Conservation (phyloP, 192 early-diverging fungal genomes). For the Coemansia aciculifera region DNA sequence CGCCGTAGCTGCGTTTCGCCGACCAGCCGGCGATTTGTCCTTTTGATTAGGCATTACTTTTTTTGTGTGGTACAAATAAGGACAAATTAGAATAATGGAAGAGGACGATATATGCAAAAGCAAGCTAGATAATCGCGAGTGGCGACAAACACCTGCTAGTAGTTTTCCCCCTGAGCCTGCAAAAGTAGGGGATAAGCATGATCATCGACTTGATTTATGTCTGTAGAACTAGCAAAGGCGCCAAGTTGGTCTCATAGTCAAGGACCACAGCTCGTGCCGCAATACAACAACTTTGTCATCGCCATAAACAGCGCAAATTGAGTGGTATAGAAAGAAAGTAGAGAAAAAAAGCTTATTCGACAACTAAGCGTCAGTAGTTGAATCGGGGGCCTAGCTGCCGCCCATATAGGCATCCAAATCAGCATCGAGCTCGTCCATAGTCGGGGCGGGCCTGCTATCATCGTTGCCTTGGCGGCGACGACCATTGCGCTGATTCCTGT, state of each 20-base stretch:
- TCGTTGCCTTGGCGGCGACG: background rate
- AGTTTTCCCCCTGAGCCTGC: too few relatives aligned
- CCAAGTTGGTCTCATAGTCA: too few relatives aligned
- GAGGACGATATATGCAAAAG: background rate
- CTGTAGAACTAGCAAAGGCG: too few relatives aligned
- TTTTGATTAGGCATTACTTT: conserved; percentile 28
- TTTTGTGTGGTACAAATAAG: background rate
- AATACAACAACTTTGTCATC: too few relatives aligned
- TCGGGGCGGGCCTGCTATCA: conserved; percentile 12
- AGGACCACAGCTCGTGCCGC: too few relatives aligned
- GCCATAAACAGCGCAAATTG: too few relatives aligned
- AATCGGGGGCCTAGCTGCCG: conserved; percentile 1
- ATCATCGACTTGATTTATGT: too few relatives aligned
- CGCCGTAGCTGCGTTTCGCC: conserved; percentile 4
- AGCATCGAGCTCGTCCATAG: conserved; percentile 44
- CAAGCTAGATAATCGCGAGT: too few relatives aligned
- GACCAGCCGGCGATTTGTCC: conserved; percentile 13
- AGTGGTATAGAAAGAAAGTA: background rate
- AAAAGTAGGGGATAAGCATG: too few relatives aligned
- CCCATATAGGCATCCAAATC: conserved; percentile 53
- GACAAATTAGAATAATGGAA: background rate
- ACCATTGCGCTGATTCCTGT: background rate
- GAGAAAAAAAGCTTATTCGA: too few relatives aligned
- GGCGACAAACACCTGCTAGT: too few relatives aligned
- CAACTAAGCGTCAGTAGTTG: background rate